Percentiles rank a stretch among this genome's conserved stretches.
phyloP scores from a whole-genome alignment of 768 basidiomycete species.

The Paxillus rubicundulus region DNA sequence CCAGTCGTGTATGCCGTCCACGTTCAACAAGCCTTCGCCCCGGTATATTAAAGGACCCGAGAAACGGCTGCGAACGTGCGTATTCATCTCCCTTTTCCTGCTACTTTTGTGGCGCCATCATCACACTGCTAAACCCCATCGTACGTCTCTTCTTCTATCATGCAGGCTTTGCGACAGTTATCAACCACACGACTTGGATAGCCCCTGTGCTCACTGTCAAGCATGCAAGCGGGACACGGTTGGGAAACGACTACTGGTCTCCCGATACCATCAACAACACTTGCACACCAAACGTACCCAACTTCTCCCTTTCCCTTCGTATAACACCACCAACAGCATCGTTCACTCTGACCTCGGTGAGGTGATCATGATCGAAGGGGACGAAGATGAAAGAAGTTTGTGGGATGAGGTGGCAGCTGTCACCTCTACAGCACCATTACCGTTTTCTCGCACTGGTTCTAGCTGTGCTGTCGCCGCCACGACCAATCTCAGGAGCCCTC shows the following conservation, averaged over 20 bases:
- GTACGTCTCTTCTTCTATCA: background rate
- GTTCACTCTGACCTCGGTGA: constrained; percentile 12
- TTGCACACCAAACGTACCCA: constrained; percentile 1
- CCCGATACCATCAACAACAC: constrained; percentile 15
- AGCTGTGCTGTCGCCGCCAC: constrained; percentile 7
- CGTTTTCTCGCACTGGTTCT: constrained; percentile 16
- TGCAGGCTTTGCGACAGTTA: constrained; percentile 24
- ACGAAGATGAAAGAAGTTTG: constrained; percentile 27
- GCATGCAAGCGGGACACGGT: constrained; percentile 29
- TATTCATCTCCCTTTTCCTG: background rate
- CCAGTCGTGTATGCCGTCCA: constrained; percentile 22
- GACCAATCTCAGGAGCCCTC: background rate
- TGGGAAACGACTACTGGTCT: constrained; percentile 24
- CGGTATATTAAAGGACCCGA: constrained; percentile 17
- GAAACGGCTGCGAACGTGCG: constrained; percentile 29
- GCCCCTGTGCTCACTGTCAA: constrained; percentile 25
- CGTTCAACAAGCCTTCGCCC: constrained; percentile 15
- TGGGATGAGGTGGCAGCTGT: constrained; percentile 30
- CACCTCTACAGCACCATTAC: constrained; percentile 12
- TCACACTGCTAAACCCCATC: constrained; percentile 4
- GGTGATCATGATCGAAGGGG: constrained; percentile 17
- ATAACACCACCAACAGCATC: constrained; percentile 2
- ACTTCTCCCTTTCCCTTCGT: background rate
- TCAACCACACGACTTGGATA: constrained; percentile 20
- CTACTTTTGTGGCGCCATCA: background rate